These are phyloP conservation scores for Colletotrichum endophyticum DNA, from an alignment of 2,329 filamentous ascomycete species.

Conservation along the genomic window DNA sequence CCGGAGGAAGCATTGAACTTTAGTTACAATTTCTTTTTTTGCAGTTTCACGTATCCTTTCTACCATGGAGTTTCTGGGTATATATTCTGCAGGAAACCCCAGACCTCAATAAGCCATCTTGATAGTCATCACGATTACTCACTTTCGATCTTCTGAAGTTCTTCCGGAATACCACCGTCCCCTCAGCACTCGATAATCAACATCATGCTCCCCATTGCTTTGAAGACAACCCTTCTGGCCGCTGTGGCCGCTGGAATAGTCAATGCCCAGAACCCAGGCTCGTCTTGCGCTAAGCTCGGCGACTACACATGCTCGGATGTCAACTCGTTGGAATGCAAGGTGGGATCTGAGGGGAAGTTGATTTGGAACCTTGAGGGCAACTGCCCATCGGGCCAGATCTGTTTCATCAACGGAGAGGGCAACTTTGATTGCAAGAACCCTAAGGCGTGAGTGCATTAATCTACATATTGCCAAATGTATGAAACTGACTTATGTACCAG, in stretches of 20 bases:
- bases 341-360: not conserved
- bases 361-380: not conserved
- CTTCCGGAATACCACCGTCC: fast-evolving
- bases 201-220: not conserved
- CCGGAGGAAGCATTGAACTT: not conserved
- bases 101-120: fast-evolving
- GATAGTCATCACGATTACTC: not conserved
- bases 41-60: not conserved
- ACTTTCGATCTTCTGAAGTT: not conserved
- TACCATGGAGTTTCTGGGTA: not conserved
- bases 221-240: not conserved
- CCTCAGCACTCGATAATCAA: not conserved
- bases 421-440: not conserved
- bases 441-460: not conserved
- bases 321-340: not conserved
- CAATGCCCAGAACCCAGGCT: not conserved
- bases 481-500: not conserved
- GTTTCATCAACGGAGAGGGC: not conserved
- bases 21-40: not conserved
- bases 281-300: not conserved
- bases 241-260: not conserved
- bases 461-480: not conserved
- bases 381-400: not conserved
- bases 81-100: not conserved
- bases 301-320: not conserved